A percentile compares a stretch with the other conserved stretches of the same genome.
Evolutionary conservation across 257 asterid species (phyloP).

Genomic region (Solanum megistacrolobum): DNA sequence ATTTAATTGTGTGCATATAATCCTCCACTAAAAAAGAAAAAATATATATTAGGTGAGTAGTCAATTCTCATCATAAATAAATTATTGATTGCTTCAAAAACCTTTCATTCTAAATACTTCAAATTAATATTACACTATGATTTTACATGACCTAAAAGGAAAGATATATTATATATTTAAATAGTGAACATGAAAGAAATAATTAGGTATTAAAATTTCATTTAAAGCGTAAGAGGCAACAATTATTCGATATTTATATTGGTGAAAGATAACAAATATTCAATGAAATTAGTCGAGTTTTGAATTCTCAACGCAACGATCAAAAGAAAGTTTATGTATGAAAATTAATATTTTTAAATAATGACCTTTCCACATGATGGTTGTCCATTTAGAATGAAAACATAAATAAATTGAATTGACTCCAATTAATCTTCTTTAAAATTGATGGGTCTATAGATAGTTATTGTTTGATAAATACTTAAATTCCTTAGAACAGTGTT

Average conservation of each 20-base stretch:
- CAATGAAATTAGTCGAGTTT: neutral
- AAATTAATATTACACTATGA: neutral
- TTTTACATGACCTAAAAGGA: neutral
- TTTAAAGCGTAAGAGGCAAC: neutral
- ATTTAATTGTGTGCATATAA: neutral
- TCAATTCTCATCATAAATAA: neutral
- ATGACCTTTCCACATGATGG: neutral
- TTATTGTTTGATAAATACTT: neutral
- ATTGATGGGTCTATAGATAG: neutral
- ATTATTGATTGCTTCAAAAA: neutral
- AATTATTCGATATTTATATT: neutral
- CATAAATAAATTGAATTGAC: neutral
- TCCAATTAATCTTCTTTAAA: neutral
- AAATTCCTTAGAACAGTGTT: neutral
- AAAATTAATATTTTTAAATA: neutral
- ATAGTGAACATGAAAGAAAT: neutral
- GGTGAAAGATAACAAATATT: fast-evolving
- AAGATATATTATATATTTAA: neutral
- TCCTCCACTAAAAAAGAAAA: neutral
- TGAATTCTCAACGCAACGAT: fast-evolving
- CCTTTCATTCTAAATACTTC: neutral
- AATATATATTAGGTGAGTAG: neutral
- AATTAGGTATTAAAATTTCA: neutral
- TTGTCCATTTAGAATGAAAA: neutral
- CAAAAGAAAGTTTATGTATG: neutral